Conservation (phyloP, 345 rosid species). For the Eucalyptus viminalis region DNA sequence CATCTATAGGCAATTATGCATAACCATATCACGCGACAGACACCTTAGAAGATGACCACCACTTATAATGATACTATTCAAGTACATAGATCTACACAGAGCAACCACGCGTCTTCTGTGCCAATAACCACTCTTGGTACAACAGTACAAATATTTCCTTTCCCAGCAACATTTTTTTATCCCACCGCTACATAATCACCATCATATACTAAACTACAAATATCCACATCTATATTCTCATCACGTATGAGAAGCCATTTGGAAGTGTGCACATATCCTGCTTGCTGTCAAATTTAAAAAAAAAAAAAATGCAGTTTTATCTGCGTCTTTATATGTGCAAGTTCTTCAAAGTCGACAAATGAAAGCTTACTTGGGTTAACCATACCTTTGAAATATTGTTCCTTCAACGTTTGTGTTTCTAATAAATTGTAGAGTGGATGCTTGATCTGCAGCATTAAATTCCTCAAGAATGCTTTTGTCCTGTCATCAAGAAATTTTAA, state of each 20-base stretch:
- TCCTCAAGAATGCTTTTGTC: conserved; percentile 66
- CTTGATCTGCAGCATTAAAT: conserved; percentile 49
- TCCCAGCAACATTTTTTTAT: neutral
- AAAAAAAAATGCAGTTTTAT: neutral
- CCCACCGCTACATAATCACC: neutral
- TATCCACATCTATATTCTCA: neutral
- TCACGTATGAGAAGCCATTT: neutral
- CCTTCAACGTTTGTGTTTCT: conserved; percentile 34
- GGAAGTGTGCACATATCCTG: neutral
- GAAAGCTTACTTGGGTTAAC: neutral
- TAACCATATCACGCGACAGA: neutral
- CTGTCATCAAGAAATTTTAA: conserved; percentile 18
- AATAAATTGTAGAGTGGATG: conserved; percentile 72
- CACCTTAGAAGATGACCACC: too few relatives aligned
- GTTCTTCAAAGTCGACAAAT: neutral
- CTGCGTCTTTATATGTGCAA: neutral
- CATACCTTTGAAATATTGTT: conserved; percentile 82
- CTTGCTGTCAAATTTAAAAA: neutral
- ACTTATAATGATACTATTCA: too few relatives aligned
- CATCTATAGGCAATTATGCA: neutral
- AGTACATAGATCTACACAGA: neutral
- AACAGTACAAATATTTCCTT: neutral
- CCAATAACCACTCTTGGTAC: neutral
- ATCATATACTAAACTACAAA: neutral
- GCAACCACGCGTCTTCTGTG: neutral